phyloP scores from a whole-genome alignment of 2,329 filamentous ascomycete genomes.

The Penicillium sp. region DNA sequence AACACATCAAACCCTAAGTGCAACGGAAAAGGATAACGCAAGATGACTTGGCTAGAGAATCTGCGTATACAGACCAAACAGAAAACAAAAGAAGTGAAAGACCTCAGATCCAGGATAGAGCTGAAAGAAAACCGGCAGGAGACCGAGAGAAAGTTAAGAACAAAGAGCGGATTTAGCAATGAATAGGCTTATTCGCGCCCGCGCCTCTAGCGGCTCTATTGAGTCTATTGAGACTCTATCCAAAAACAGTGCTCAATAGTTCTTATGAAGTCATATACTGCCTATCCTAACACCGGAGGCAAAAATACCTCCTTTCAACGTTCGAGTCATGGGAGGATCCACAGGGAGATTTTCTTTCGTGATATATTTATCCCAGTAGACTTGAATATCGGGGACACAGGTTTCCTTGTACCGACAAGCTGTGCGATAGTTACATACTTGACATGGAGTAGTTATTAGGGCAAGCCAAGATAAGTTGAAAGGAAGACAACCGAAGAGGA shows the following conservation, averaged over 20 bases:
- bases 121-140: constrained; percentile 5
- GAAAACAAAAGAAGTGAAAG: neutral
- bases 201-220: neutral
- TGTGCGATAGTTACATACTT: neutral
- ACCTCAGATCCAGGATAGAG: constrained; percentile 10
- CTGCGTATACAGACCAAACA: neutral
- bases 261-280: neutral
- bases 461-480: neutral
- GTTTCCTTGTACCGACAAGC: neutral
- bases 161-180: neutral
- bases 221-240: constrained; percentile 4
- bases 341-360: neutral
- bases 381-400: neutral
- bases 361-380: neutral
- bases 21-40: no score
- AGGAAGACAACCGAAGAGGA: neutral
- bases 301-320: neutral
- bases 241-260: neutral
- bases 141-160: neutral
- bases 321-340: neutral
- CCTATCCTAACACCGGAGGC: neutral
- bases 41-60: no score
- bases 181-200: neutral
- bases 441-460: neutral
- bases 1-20: constrained; percentile 14